phyloP scores from a whole-genome alignment of 78 protist genomes.

The Dictyostelium brefeldianum region DNA sequence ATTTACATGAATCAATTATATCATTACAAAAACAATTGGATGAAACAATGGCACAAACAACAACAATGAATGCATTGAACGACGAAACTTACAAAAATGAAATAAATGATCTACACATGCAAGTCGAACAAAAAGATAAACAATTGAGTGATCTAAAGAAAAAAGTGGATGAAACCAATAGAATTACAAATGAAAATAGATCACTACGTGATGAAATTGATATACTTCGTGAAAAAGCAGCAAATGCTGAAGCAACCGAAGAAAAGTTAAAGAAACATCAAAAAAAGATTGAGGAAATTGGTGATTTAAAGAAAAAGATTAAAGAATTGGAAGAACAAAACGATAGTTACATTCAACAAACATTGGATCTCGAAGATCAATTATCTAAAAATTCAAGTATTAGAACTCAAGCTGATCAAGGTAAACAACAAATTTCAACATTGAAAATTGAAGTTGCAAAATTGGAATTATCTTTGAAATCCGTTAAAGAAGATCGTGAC shows the following conservation, averaged over 20 bases:
- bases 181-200: constrained; percentile 39
- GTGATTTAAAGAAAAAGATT: constrained; percentile 43
- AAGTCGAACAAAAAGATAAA: constrained; percentile 66
- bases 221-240: constrained; percentile 62
- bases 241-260: constrained; percentile 41
- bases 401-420: constrained; percentile 42
- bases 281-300: constrained; percentile 70
- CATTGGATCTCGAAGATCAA: constrained; percentile 63
- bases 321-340: constrained; percentile 60
- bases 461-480: constrained; percentile 42
- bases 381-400: constrained; percentile 24
- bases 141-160: constrained; percentile 38
- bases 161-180: constrained; percentile 31
- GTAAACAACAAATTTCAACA: constrained; percentile 43
- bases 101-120: constrained; percentile 42
- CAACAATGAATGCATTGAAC: constrained; percentile 38
- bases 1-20: constrained; percentile 34
- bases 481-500: constrained; percentile 62
- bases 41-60: constrained; percentile 28
- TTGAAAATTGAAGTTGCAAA: constrained; percentile 65
- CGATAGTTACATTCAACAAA: constrained; percentile 62
- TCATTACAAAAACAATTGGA: constrained; percentile 45
- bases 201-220: constrained; percentile 76
- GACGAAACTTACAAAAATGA: constrained; percentile 46
- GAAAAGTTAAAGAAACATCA: constrained; percentile 70